Evolutionary conservation across 2,329 filamentous ascomycete genomes (phyloP), one percentile per base, ranked within the genome.

Genomic region (Trichophyton benhamiae): DNA sequence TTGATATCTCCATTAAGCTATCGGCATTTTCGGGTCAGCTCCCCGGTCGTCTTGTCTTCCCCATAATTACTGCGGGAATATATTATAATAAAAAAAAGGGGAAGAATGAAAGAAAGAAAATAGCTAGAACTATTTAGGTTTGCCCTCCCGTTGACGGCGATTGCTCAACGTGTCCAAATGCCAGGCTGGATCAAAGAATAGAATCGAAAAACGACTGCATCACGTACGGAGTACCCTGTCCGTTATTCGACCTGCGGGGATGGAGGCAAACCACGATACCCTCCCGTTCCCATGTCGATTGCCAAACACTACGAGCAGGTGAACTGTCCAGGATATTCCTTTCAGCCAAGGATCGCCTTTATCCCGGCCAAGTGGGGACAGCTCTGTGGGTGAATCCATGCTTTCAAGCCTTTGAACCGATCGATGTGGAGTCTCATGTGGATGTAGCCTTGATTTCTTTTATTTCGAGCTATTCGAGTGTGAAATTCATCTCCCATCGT

Each of bases 281-380:
- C 44, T 25, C 44, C 49, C 49, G 13, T 33, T 53, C 15, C 49
- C 25, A 49, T 49, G 46, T 49, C 17, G 46, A 22, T 49, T 49
- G 46, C 46, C 20, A 49, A 22, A 49, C 46, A 49, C 17, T 11
- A 49, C 4, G 5, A 49, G 46, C 46, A 49, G 46, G 20, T 22
- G 20, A 52, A 27, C 13, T 22, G 46, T 52, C 22, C 46, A 52
- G 46, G 46, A 52, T 48, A 52, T 27, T 52, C 46, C 46, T 52
- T 57, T 38, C 20, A 36, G 57, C 25, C 27, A 60, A n/a, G 58
- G 60, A 63, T 61, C 57, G 49, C 60, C 49, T 63, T 55, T 55
- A 52, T 49, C 55, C 62, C 57, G 38, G 57, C 36, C 52, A 33
- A 49, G 49, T 63, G 59, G 62, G 59, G 59, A 59, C 58, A 60